Percentiles rank a stretch among this genome's conserved stretches.
phyloP scores from a whole-genome alignment of 805 yeast genomes.

The Clavispora vitiphila region DNA sequence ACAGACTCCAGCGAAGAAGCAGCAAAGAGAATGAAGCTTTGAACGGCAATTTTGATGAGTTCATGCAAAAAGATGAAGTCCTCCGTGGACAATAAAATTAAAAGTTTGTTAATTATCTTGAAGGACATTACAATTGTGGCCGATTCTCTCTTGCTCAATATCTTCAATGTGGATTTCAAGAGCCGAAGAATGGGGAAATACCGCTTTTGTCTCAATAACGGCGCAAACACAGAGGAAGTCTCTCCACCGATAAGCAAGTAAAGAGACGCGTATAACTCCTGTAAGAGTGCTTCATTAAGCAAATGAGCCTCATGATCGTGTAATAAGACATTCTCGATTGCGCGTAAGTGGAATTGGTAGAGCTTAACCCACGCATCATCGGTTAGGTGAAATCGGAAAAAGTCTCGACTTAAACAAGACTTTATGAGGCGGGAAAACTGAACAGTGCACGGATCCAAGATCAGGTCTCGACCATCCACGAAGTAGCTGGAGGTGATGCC shows the following conservation, averaged over 20 bases:
- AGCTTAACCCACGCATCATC: conserved; percentile 22
- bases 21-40: conserved; percentile 28
- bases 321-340: conserved; percentile 12
- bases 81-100: conserved; percentile 38
- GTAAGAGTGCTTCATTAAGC: conserved; percentile 18
- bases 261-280: conserved; percentile 17
- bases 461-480: conserved; percentile 6
- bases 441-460: conserved; percentile 19
- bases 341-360: conserved; percentile 20
- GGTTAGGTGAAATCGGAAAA: conserved; percentile 29
- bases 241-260: conserved; percentile 21
- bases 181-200: conserved; percentile 18
- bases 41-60: conserved; percentile 36
- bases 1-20: conserved; percentile 39
- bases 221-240: conserved; percentile 13
- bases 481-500: conserved; percentile 17
- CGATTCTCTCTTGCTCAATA: conserved; percentile 20
- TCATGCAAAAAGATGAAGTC: conserved; percentile 33
- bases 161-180: conserved; percentile 12
- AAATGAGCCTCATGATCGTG: conserved; percentile 2
- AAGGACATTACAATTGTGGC: conserved; percentile 22
- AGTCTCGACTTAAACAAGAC: conserved; percentile 18
- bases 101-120: conserved; percentile 41
- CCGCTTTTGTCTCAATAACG: conserved; percentile 10
- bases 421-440: conserved; percentile 22